Conservation (phyloP, 2,329 filamentous ascomycete species). For the Penicillium sp. region DNA sequence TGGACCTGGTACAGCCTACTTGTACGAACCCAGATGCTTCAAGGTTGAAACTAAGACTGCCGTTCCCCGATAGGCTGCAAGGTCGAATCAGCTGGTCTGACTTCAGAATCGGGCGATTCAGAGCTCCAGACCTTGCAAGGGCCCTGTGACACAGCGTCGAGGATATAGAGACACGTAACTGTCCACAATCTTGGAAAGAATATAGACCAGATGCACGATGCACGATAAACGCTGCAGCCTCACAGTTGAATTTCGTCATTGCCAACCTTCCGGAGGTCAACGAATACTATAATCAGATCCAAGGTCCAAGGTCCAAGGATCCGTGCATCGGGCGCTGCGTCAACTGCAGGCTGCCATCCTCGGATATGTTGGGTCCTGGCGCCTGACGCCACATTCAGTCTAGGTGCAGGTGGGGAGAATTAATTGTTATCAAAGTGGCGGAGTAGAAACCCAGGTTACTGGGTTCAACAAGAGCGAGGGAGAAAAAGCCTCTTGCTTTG, state of each 20-base stretch:
- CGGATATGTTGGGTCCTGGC: conserved; percentile 13
- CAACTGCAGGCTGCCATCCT: conserved; percentile 18
- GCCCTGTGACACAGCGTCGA: conserved; percentile 14
- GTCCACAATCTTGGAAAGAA: background rate
- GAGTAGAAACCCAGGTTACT: conserved; percentile 4
- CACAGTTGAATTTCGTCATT: conserved; percentile 7
- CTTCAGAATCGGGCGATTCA: conserved; percentile 10
- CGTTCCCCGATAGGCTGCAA: conserved; percentile 18
- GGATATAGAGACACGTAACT: conserved; percentile 2
- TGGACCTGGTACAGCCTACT: too few relatives aligned
- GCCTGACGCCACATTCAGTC: conserved; percentile 23
- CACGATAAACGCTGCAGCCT: conserved; percentile 6
- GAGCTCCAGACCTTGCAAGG: conserved; percentile 5
- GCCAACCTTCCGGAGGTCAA: background rate
- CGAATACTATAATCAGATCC: background rate
- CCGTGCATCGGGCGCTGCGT: background rate
- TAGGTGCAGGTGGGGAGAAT: conserved; percentile 15
- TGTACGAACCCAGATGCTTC: background rate
- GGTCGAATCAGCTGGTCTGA: conserved; percentile 7
- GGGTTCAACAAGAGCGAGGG: background rate
- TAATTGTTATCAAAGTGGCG: conserved; percentile 13
- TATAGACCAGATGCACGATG: conserved; percentile 1
- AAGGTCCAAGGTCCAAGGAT: background rate
- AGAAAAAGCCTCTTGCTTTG: too few relatives aligned
- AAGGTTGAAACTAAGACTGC: conserved; percentile 18